These are phyloP conservation scores for Fusarium succisae DNA, from an alignment of 2,329 filamentous ascomycete species.

Conservation along the genomic window DNA sequence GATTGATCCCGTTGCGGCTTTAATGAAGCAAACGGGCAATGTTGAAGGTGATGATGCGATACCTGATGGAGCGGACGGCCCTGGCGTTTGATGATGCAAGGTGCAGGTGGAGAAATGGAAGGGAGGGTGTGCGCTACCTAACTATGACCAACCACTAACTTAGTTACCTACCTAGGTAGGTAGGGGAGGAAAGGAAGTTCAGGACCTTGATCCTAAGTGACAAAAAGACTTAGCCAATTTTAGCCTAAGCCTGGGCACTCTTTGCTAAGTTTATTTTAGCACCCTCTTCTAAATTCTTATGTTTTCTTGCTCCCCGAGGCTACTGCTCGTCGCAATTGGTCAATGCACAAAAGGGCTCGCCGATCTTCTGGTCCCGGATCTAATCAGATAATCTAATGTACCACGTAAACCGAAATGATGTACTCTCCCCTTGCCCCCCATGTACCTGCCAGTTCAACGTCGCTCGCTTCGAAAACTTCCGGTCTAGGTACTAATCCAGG, in stretches of 20 bases:
- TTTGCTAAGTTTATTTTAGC: no score
- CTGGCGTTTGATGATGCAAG: slow-evolving; percentile 27
- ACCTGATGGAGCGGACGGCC: slow-evolving; percentile 8
- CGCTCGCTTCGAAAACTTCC: not conserved
- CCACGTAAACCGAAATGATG: not conserved
- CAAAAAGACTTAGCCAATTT: no score
- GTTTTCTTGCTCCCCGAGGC: no score
- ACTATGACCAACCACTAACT: slow-evolving; percentile 1
- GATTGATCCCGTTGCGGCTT: not conserved
- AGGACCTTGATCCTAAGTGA: no score
- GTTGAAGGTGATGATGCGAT: not conserved
- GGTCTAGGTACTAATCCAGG: not conserved
- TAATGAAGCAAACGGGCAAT: not conserved
- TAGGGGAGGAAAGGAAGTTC: no score
- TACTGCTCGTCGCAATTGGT: not conserved
- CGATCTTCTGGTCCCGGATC: slow-evolving; percentile 13
- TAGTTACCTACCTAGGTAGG: no score
- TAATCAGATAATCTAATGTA: slow-evolving; percentile 31
- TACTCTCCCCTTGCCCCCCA: not conserved
- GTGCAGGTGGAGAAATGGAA: slow-evolving; percentile 28
- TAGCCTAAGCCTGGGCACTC: no score
- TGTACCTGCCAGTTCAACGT: not conserved
- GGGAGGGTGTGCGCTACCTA: slow-evolving; percentile 32
- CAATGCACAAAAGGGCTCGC: not conserved
- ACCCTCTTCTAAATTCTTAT: no score